Evolutionary conservation across 768 basidiomycete species (phyloP).

Genomic region (Pleurotus citrinopileatus): DNA sequence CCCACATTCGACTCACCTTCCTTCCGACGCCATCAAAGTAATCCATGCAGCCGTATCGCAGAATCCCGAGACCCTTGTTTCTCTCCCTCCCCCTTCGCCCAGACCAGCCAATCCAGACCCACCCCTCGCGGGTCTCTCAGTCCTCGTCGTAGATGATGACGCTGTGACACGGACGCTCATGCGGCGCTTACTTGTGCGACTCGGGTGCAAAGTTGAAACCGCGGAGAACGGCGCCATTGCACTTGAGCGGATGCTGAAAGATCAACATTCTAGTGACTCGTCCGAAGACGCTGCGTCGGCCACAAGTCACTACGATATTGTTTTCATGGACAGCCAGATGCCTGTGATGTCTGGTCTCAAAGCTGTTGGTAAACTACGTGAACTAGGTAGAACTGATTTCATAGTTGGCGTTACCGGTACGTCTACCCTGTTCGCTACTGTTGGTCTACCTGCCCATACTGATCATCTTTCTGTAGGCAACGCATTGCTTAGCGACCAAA

Average conservation of each 20-base stretch:
- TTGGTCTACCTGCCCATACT: not conserved
- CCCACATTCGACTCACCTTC: too few relatives aligned
- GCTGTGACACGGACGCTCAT: constrained; percentile 60
- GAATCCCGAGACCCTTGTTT: not conserved
- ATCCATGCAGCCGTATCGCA: not conserved
- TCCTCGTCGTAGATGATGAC: constrained; percentile 69
- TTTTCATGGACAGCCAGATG: constrained; percentile 58
- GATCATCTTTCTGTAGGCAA: constrained; percentile 25
- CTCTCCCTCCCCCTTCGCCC: constrained; percentile 5
- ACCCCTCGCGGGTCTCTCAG: constrained; percentile 28
- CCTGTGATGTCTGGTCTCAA: constrained; percentile 61
- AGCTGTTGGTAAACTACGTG: constrained; percentile 47
- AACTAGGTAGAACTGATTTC: constrained; percentile 52
- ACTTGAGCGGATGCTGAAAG: constrained; percentile 49
- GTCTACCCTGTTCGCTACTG: not conserved
- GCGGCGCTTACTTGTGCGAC: constrained; percentile 58
- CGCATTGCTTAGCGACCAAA: constrained; percentile 49
- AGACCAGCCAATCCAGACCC: not conserved
- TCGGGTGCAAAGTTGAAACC: constrained; percentile 57
- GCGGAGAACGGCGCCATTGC: constrained; percentile 70
- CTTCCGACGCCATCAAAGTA: constrained; percentile 1
- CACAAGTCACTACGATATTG: constrained; percentile 16
- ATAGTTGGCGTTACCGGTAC: constrained; percentile 61
- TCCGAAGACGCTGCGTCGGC: not conserved
- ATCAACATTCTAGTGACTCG: constrained; percentile 6